Conservation (phyloP, 352 stramenopile genomes). For the Phytophthora boehmeriae region DNA sequence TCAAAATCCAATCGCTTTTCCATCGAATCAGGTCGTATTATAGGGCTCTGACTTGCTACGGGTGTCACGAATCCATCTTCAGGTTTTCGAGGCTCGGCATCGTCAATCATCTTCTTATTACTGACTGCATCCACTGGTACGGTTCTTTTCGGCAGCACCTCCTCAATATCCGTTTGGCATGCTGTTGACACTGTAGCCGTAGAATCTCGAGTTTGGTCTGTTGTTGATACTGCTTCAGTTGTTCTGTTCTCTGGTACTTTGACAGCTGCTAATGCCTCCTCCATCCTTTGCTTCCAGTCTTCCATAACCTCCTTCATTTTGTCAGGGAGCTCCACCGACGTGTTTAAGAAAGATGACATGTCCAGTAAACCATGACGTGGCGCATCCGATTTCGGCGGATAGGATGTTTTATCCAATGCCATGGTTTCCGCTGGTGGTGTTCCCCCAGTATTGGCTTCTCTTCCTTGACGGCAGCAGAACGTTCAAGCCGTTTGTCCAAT, state of each 20-base stretch:
- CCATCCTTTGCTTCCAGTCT: slow-evolving; percentile 67
- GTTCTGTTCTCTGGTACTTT: neutral
- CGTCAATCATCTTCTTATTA: neutral
- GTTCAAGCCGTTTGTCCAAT: slow-evolving; percentile 50
- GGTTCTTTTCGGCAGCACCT: neutral
- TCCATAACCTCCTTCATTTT: slow-evolving; percentile 65
- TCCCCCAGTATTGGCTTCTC: too few species aligned
- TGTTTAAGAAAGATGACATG: slow-evolving; percentile 61
- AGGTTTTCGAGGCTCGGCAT: neutral
- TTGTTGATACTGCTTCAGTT: slow-evolving; percentile 1
- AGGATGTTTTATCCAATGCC: neutral
- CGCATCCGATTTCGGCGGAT: neutral
- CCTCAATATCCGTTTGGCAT: neutral
- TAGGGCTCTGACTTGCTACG: neutral
- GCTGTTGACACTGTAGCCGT: neutral
- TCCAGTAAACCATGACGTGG: slow-evolving; percentile 25
- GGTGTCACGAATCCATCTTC: slow-evolving; percentile 3
- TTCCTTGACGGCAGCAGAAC: slow-evolving; percentile 9
- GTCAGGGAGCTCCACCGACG: slow-evolving; percentile 56
- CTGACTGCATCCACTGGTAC: neutral
- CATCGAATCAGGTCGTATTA: neutral
- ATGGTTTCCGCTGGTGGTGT: neutral
- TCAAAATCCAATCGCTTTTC: slow-evolving; percentile 17
- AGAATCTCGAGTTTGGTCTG: neutral
- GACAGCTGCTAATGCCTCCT: slow-evolving; percentile 35